These are phyloP conservation scores for Geotrichum carabidarum DNA, from an alignment of 1,139 yeast genomes.

Conservation along the genomic window DNA sequence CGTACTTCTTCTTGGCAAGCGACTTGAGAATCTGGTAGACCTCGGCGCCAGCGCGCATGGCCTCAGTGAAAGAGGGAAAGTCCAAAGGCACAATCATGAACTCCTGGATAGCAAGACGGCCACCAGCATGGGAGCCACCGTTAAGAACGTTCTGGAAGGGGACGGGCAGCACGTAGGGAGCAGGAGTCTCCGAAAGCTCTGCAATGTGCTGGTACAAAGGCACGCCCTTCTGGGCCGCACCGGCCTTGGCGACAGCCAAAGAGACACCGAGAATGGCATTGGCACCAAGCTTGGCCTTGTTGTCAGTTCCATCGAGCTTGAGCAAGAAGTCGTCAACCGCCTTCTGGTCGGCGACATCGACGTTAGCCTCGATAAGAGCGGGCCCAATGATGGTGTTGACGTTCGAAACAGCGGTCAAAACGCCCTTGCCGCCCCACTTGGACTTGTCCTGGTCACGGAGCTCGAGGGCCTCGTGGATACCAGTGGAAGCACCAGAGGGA, in stretches of 20 bases:
- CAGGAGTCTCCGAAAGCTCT: constrained; percentile 58
- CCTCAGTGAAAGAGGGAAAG: constrained; percentile 84
- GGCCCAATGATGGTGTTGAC: constrained; percentile 88
- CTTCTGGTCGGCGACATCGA: constrained; percentile 73
- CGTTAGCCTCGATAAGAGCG: constrained; percentile 65
- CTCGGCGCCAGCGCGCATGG: constrained; percentile 91
- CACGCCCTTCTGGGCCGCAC: constrained; percentile 82
- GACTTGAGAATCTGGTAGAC: constrained; percentile 93
- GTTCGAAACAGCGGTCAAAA: constrained; percentile 82
- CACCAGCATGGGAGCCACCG: constrained; percentile 99
- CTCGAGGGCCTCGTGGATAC: constrained; percentile 91
- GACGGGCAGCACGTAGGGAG: constrained; percentile 83
- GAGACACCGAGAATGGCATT: constrained; percentile 95
- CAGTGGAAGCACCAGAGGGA: constrained; percentile 96
- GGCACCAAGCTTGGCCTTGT: constrained; percentile 93
- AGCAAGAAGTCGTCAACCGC: constrained; percentile 74
- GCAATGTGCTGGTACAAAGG: constrained; percentile 86
- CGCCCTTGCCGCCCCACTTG: constrained; percentile 96
- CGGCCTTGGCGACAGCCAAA: constrained; percentile 88
- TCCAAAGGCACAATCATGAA: constrained; percentile 95
- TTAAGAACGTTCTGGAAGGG: constrained; percentile 96
- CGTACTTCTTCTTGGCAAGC: constrained; percentile 85
- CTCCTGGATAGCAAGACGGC: constrained; percentile 96
- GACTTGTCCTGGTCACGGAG: constrained; percentile 91
- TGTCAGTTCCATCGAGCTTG: constrained; percentile 83